Evolutionary conservation across 2,329 filamentous ascomycete genomes (phyloP).

Genomic region (Cryphonectria carpinicola): DNA sequence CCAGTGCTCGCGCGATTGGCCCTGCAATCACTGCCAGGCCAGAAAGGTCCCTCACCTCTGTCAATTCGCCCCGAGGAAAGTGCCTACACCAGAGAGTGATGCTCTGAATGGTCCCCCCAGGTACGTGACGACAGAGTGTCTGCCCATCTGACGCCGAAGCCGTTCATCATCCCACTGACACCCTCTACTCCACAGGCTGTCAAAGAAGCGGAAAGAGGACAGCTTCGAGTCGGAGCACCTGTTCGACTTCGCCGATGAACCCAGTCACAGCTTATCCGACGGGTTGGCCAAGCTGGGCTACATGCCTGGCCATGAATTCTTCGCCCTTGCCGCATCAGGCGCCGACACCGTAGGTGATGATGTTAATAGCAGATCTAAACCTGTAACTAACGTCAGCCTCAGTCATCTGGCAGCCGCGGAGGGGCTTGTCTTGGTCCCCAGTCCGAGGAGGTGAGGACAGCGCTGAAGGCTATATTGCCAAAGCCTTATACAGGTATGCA

Average conservation of each 20-base stretch:
- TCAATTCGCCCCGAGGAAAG: conserved; percentile 45
- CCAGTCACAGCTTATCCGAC: conserved; percentile 24
- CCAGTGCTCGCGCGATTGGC: conserved; percentile 55
- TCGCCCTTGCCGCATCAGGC: conserved; percentile 9
- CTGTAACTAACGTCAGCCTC: conserved; percentile 17
- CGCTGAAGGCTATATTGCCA: conserved; percentile 39
- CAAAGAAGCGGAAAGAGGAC: conserved; percentile 33
- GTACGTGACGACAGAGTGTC: conserved; percentile 5
- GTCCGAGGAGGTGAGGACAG: conserved; percentile 39
- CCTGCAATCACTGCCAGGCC: conserved; percentile 53
- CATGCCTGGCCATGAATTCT: conserved; percentile 28
- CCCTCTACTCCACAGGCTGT: conserved; percentile 25
- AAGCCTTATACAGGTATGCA: conserved; percentile 43
- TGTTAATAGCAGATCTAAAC: conserved; percentile 12
- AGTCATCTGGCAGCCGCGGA: conserved; percentile 19
- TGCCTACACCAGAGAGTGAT: conserved; percentile 27
- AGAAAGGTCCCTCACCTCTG: conserved; percentile 53
- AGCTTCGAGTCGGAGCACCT: conserved; percentile 27
- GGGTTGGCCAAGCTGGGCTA: conserved; percentile 29
- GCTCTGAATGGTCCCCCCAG: conserved; percentile 13
- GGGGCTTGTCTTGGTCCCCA: conserved; percentile 27
- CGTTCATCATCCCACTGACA: background rate
- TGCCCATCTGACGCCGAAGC: background rate
- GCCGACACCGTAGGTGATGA: conserved; percentile 24
- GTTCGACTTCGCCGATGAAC: conserved; percentile 25